phyloP scores from a whole-genome alignment of 2,329 filamentous ascomycete genomes.

The Aspergillus brasiliensis region DNA sequence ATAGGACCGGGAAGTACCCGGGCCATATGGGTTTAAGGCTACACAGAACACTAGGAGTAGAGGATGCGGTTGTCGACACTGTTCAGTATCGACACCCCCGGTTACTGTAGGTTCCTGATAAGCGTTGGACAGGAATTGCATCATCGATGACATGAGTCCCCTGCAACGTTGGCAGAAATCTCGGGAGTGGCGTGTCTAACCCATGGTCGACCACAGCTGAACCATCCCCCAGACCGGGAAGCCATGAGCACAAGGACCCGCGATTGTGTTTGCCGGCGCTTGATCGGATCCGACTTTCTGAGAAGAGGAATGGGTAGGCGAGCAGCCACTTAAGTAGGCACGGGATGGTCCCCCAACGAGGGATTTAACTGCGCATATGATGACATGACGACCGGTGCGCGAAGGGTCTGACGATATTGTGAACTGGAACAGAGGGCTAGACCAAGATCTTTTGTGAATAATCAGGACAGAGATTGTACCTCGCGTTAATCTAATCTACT shows the following conservation, averaged over 20 bases:
- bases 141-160: slow-evolving; percentile 7
- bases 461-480: neutral
- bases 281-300: neutral
- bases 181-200: slow-evolving; percentile 6
- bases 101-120: neutral
- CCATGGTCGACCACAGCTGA: slow-evolving; percentile 1
- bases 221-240: neutral
- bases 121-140: neutral
- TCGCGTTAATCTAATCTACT: neutral
- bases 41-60: neutral
- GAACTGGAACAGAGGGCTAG: neutral
- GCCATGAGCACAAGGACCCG: neutral
- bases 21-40: neutral
- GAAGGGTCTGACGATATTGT: neutral
- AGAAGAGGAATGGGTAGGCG: neutral
- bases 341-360: neutral
- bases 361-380: neutral
- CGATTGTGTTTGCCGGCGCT: neutral
- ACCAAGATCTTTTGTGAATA: neutral
- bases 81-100: neutral
- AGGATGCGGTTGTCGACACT: too few relatives aligned
- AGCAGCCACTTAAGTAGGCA: neutral
- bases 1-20: neutral
- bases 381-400: neutral
- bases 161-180: neutral